A percentile compares a stretch with the other conserved stretches of the same genome.
Evolutionary conservation across 2,329 filamentous ascomycete genomes (phyloP).

Genomic region (Remersonia thermophila): DNA sequence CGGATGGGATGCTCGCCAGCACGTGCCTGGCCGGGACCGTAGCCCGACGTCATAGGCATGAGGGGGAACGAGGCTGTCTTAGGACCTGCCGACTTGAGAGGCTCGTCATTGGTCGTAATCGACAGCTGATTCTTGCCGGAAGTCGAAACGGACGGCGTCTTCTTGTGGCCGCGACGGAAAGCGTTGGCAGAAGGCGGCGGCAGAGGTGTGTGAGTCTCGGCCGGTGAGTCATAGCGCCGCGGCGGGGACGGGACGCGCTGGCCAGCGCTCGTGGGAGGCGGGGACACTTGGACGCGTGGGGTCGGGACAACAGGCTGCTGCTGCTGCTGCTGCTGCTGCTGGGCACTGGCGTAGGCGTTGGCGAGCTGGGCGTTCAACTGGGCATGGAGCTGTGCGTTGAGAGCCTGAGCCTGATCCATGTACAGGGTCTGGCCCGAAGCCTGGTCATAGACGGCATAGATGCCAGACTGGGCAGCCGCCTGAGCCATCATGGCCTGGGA

Average conservation of each 20-base stretch:
- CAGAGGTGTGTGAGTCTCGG: slow-evolving; percentile 51
- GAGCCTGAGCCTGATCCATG: slow-evolving; percentile 49
- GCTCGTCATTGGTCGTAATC: slow-evolving; percentile 31
- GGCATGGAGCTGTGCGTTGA: slow-evolving; percentile 22
- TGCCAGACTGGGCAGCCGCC: slow-evolving; percentile 54
- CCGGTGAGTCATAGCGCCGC: slow-evolving; percentile 56
- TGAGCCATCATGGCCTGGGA: slow-evolving; percentile 41
- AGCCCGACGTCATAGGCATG: slow-evolving; percentile 65
- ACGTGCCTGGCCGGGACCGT: slow-evolving; percentile 84
- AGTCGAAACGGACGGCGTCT: slow-evolving; percentile 61
- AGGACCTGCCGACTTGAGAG: slow-evolving; percentile 51
- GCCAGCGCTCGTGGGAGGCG: slow-evolving; percentile 52
- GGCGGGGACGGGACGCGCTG: slow-evolving; percentile 54
- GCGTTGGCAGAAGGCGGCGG: slow-evolving; percentile 82
- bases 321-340: slow-evolving; percentile 23
- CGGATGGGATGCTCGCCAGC: slow-evolving; percentile 89
- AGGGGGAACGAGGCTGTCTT: slow-evolving; percentile 71
- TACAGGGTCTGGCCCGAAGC: slow-evolving; percentile 74
- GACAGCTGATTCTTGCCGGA: slow-evolving; percentile 39
- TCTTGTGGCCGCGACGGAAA: slow-evolving; percentile 90
- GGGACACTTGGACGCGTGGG: slow-evolving; percentile 71
- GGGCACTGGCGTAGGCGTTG: slow-evolving; percentile 17
- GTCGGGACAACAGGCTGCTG: slow-evolving; percentile 42
- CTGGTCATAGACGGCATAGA: slow-evolving; percentile 77
- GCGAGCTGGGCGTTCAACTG: slow-evolving; percentile 19